phyloP scores from a whole-genome alignment of 139 green algal species.

The Astrephomene gubernaculifera region DNA sequence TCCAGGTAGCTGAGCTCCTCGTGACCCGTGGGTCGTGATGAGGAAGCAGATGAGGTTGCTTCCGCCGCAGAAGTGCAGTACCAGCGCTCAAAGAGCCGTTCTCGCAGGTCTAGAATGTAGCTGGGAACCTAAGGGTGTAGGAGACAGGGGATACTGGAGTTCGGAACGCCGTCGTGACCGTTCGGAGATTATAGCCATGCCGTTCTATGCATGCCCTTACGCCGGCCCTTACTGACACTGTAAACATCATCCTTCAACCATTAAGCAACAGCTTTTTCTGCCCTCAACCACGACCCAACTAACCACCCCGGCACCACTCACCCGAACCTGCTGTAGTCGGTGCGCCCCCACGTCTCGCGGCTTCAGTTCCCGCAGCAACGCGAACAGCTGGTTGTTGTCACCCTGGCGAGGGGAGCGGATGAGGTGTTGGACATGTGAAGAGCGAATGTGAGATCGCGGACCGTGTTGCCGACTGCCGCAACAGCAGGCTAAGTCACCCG shows the following conservation, averaged over 20 bases:
- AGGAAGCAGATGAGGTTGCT: too few species aligned
- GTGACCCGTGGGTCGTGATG: conserved; percentile 9
- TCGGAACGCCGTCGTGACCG: too few species aligned
- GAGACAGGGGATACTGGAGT: neutral
- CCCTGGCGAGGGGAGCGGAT: conserved; percentile 11
- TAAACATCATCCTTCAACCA: too few species aligned
- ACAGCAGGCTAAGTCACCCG: neutral
- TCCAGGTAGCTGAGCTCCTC: too few species aligned
- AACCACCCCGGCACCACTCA: too few species aligned
- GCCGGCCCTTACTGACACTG: too few species aligned
- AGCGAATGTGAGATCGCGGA: neutral
- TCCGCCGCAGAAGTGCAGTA: neutral
- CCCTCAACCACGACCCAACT: too few species aligned
- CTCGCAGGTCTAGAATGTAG: conserved; percentile 30
- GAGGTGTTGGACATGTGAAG: neutral
- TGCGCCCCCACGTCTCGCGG: neutral
- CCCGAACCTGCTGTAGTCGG: conserved; percentile 9
- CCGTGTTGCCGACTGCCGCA: neutral
- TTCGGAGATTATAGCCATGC: too few species aligned
- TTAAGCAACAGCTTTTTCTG: too few species aligned
- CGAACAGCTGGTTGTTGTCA: conserved; percentile 43
- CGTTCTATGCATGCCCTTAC: too few species aligned
- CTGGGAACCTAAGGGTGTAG: conserved; percentile 2
- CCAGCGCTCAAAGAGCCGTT: conserved; percentile 20
- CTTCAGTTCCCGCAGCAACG: conserved; percentile 33